Evolutionary conservation across 2,329 filamentous ascomycete genomes (phyloP), one percentile per base, ranked within the genome.

Genomic region (Penicillium brasilianum): DNA sequence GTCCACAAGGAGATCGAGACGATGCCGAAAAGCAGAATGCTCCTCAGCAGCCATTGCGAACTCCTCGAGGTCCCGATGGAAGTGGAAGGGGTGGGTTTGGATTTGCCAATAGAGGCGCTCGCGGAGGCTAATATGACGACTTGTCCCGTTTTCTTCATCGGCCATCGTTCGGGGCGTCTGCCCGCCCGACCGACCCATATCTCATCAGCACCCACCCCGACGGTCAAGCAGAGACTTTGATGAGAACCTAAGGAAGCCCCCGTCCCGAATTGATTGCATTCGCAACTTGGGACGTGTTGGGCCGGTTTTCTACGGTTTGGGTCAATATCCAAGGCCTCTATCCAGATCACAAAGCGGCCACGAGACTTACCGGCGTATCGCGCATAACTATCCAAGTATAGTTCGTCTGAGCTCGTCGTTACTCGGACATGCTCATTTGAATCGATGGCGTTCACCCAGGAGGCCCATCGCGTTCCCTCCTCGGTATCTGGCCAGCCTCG

Each of bases 31-130:
- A 69, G 50, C 66, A 68, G 22, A 59, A 62, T 53, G 59, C 71
- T 28, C 62, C 73, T 66, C 54, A 90, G 51, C 87, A 89, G 64
- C 85, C 91, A 16, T 85, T 93, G 61, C 87, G 93, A 64, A 82
- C 86, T 71, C 93, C 93, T 1, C 85, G 86, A 70, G 92, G 92
- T 10, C 93, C 93, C 10, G 91, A 96, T 72, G 84, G 85, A 50
- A 91, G 83, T 72, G 90, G 90, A 60, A 85, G 90, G 71, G 90
- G 89, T 58, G 92, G 92, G 0, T 93, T 93, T 77, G 90, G 90
- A 37, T 93, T 95, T 72, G 85, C 84, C 50, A 82, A 81, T 64
- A 84, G 91, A 70, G 89, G 90, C 64, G 84, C 81, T n/a, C 82
- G 68, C 65, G 68, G 64, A 49, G 65, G 66, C 60, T 76, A 73